A percentile compares a stretch with the other conserved stretches of the same genome.
Evolutionary conservation across 2,329 filamentous ascomycete genomes (phyloP).

Genomic region (Cadophora gregata): DNA sequence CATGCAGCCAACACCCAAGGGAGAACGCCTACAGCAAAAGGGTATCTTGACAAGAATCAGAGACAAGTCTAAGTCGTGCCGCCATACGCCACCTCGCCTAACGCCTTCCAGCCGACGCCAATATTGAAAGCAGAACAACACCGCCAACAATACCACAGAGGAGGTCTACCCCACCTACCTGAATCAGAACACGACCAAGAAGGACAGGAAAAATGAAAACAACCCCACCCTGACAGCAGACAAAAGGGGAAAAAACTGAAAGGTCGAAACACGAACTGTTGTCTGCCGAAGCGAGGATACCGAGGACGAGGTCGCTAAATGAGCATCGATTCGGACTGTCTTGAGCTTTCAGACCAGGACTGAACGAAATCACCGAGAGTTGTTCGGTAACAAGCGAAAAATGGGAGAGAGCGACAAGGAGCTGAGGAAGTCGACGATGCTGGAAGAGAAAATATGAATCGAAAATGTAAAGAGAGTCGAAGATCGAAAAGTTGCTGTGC

Average conservation of each 20-base stretch:
- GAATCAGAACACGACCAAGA: neutral
- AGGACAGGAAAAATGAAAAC: neutral
- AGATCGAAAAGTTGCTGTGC: neutral
- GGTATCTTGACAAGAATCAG: constrained; percentile 2
- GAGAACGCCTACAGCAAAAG: constrained; percentile 10
- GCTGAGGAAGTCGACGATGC: neutral
- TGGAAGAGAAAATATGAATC: neutral
- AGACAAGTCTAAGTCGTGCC: constrained; percentile 7
- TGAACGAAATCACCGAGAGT: neutral
- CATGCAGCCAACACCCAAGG: neutral
- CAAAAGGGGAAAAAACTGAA: neutral
- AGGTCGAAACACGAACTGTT: neutral
- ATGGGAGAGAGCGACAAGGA: neutral
- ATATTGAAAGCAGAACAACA: neutral
- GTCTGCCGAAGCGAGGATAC: neutral
- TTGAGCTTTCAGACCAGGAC: neutral
- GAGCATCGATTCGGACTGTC: neutral
- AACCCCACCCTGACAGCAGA: neutral
- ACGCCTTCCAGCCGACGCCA: neutral
- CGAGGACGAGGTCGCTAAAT: neutral
- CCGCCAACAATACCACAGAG: neutral
- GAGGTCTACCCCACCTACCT: neutral
- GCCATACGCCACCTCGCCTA: neutral
- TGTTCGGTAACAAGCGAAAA: neutral
- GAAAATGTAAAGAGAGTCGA: neutral